Conservation (phyloP, 441 rosid species). For the Macaranga tanarius region DNA sequence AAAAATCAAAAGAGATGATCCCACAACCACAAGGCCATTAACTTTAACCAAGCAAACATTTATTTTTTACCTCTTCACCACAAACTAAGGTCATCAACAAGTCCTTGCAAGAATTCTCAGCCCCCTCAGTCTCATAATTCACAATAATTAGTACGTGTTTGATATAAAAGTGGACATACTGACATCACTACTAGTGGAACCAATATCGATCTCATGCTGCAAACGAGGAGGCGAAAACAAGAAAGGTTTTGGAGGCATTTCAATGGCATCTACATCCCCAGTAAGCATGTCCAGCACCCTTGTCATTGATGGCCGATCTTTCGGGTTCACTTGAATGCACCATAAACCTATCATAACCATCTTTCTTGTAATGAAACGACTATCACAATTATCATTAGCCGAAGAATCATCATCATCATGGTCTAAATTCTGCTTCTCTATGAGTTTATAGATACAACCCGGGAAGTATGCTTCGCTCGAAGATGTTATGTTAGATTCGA, state of each 20-base stretch:
- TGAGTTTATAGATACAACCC: too few relatives aligned
- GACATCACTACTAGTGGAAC: conserved; percentile 8
- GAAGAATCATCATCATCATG: too few relatives aligned
- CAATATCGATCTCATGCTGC: neutral
- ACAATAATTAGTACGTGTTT: neutral
- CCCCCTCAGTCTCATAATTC: too few relatives aligned
- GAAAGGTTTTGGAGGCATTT: conserved; percentile 41
- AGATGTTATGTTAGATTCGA: neutral
- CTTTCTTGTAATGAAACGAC: conserved; percentile 19
- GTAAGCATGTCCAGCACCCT: conserved; percentile 38
- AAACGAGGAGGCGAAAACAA: conserved; percentile 15
- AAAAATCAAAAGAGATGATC: too few relatives aligned
- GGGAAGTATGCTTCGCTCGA: too few relatives aligned
- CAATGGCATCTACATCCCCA: conserved; percentile 23
- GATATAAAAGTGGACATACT: conserved; percentile 3
- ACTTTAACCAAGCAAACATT: too few relatives aligned
- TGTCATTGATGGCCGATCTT: conserved; percentile 39
- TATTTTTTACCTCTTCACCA: too few relatives aligned
- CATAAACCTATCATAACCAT: conserved; percentile 36
- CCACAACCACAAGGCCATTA: too few relatives aligned
- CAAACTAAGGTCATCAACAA: too few relatives aligned
- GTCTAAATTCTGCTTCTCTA: too few relatives aligned
- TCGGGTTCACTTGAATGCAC: conserved; percentile 44
- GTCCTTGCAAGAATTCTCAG: too few relatives aligned
- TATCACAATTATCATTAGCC: too few relatives aligned